A percentile compares a stretch with the other conserved stretches of the same genome.
Evolutionary conservation across 176 grass and related monocot species (phyloP).

Genomic region (Saccharum officinarum): DNA sequence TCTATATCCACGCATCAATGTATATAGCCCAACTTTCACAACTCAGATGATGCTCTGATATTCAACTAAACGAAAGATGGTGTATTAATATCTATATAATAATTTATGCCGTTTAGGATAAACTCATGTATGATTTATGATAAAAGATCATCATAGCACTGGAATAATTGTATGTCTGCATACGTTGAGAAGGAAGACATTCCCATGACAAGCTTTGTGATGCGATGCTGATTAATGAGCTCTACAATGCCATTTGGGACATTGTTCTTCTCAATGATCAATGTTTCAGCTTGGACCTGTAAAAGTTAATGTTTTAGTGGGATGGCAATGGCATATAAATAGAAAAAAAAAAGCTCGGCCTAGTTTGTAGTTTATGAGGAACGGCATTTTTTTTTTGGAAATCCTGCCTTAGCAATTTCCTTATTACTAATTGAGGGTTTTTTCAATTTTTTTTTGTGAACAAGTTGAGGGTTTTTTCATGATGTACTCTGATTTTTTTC

Average conservation of each 20-base stretch:
- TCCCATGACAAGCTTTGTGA: conserved; percentile 73
- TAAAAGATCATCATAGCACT: background rate
- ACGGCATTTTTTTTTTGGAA: background rate
- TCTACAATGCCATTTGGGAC: conserved; percentile 59
- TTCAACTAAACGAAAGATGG: background rate
- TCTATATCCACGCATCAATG: no score
- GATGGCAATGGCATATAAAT: background rate
- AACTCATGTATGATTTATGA: background rate
- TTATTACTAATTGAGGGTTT: background rate
- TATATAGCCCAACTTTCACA: no score
- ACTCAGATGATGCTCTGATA: background rate
- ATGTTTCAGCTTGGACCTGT: conserved; percentile 47
- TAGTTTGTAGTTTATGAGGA: background rate
- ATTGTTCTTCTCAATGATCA: conserved; percentile 65
- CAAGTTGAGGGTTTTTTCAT: background rate
- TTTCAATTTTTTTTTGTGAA: no score
- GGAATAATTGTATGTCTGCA: background rate
- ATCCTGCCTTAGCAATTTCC: background rate
- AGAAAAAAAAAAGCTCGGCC: background rate
- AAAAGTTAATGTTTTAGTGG: conserved; percentile 17
- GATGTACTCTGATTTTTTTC: background rate
- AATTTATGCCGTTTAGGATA: conserved; percentile 8
- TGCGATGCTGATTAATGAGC: conserved; percentile 49
- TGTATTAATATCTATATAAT: conserved; percentile 3
- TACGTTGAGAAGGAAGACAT: conserved; percentile 60